These are phyloP conservation scores for Flagelloscypha sp. DNA, from an alignment of 768 basidiomycete species.

Conservation along the genomic window DNA sequence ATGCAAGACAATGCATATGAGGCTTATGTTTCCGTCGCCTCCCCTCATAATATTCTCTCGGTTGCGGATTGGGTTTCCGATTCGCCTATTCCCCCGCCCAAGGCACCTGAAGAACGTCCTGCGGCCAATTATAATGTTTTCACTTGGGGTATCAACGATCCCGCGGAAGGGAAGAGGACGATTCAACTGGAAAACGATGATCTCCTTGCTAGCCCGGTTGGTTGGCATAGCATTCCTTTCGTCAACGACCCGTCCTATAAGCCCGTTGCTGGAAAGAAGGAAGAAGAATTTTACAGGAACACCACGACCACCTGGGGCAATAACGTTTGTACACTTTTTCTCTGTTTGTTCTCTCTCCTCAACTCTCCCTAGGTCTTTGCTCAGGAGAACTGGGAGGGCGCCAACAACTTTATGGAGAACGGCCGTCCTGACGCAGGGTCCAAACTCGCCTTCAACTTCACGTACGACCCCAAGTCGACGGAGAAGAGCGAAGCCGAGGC, in stretches of 20 bases:
- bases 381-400: slow-evolving; percentile 88
- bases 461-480: slow-evolving; percentile 61
- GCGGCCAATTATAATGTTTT: slow-evolving; percentile 65
- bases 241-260: slow-evolving; percentile 51
- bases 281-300: slow-evolving; percentile 40
- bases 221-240: slow-evolving; percentile 85
- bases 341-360: not conserved
- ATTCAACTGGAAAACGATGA: slow-evolving; percentile 66
- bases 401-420: slow-evolving; percentile 57
- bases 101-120: slow-evolving; percentile 9
- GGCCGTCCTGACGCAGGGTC: slow-evolving; percentile 67
- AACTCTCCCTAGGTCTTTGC: slow-evolving; percentile 55
- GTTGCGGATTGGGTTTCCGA: slow-evolving; percentile 96
- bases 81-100: slow-evolving; percentile 41
- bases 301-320: slow-evolving; percentile 83
- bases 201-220: slow-evolving; percentile 69
- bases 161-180: slow-evolving; percentile 54
- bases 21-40: slow-evolving; percentile 63
- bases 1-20: slow-evolving; percentile 98
- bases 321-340: slow-evolving; percentile 41
- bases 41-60: slow-evolving; percentile 75
- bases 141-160: slow-evolving; percentile 82
- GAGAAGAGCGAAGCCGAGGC: slow-evolving; percentile 47
- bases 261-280: slow-evolving; percentile 10
- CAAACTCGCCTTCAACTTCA: slow-evolving; percentile 55